A percentile compares a stretch with the other conserved stretches of the same genome.
Conservation (phyloP, 345 rosid genomes). For the Laguncularia racemosa region DNA sequence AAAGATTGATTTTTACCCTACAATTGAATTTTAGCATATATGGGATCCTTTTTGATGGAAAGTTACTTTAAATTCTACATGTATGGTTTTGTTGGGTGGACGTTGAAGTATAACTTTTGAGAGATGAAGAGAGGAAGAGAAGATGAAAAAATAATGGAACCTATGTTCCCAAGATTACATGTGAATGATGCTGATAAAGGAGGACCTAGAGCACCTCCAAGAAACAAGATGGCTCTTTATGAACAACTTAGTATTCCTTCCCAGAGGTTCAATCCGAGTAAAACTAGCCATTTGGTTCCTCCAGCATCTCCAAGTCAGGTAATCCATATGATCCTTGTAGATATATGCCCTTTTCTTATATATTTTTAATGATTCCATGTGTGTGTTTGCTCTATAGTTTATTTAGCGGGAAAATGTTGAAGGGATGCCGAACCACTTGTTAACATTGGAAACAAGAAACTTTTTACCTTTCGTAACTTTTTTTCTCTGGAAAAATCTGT, state of each 20-base stretch:
- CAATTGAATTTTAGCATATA: too few relatives aligned
- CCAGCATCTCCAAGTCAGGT: constrained; percentile 59
- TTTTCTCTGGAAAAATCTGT: too few relatives aligned
- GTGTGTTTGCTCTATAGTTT: background rate
- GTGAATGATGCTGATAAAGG: constrained; percentile 90
- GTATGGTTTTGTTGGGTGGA: background rate
- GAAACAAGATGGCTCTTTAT: constrained; percentile 99
- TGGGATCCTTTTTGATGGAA: too few relatives aligned
- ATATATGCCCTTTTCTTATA: background rate
- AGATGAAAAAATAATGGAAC: constrained; percentile 60
- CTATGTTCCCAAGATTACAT: constrained; percentile 90
- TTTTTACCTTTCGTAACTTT: too few relatives aligned
- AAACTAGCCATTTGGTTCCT: constrained; percentile 30
- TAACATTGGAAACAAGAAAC: too few relatives aligned
- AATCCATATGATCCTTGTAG: constrained; percentile 4
- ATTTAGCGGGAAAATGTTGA: too few relatives aligned
- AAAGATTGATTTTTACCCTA: too few relatives aligned
- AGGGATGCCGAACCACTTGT: too few relatives aligned
- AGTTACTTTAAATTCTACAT: too few relatives aligned
- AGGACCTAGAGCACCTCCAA: constrained; percentile 93
- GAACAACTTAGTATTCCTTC: constrained; percentile 79
- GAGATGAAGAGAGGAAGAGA: constrained; percentile 73
- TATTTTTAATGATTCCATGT: background rate
- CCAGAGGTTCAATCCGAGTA: constrained; percentile 52
- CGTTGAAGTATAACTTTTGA: constrained; percentile 1